A percentile compares a stretch with the other conserved stretches of the same genome.
Conservation (phyloP, 164 flowering plant genomes). For the Kalanchoe fedtschenkoi region DNA sequence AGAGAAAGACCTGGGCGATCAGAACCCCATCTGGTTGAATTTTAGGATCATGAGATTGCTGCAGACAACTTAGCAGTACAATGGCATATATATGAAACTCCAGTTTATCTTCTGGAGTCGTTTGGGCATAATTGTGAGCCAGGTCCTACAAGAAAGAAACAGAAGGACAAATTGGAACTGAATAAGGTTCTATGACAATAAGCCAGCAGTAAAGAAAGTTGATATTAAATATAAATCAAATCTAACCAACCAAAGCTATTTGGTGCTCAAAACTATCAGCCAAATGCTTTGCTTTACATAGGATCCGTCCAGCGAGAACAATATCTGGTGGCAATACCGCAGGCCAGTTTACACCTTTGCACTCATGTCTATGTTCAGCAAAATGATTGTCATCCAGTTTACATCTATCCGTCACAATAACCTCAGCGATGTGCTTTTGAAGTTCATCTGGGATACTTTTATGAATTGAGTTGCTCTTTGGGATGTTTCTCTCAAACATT, state of each 20-base stretch:
- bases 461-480: conserved; percentile 5
- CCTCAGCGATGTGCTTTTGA: conserved; percentile 24
- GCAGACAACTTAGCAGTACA: conserved; percentile 55
- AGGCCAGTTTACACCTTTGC: conserved; percentile 75
- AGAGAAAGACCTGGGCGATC: conserved; percentile 37
- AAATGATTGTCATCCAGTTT: conserved; percentile 13
- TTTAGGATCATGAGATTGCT: conserved; percentile 23
- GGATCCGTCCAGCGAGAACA: conserved; percentile 64
- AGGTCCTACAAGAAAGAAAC: conserved; percentile 46
- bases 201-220: conserved; percentile 3
- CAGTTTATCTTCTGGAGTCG: conserved; percentile 48
- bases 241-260: conserved; percentile 33
- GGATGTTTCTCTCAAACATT: conserved; percentile 6
- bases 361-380: conserved; percentile 75
- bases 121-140: conserved; percentile 42
- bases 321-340: conserved; percentile 63
- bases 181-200: background rate
- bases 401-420: conserved; percentile 12
- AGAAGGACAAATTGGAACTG: background rate
- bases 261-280: conserved; percentile 11
- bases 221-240: conserved; percentile 7
- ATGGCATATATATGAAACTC: conserved; percentile 55
- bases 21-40: conserved; percentile 29
- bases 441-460: conserved; percentile 25
- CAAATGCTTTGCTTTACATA: conserved; percentile 22